phyloP scores from a whole-genome alignment of 2,329 filamentous ascomycete species.

The Rachicladosporium sp. region DNA sequence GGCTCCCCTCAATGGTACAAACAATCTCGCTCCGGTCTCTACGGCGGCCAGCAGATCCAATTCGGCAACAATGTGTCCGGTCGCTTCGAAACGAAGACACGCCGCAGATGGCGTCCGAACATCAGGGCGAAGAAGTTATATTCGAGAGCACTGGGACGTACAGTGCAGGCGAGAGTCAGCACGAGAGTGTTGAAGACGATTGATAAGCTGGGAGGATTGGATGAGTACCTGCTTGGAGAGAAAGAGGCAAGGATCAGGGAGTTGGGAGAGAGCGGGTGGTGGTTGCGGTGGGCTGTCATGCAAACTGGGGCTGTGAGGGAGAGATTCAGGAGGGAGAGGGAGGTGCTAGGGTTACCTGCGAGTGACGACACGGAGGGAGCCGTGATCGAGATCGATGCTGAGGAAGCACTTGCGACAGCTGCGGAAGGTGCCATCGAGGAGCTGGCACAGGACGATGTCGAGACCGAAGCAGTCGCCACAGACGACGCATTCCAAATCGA shows the following conservation, averaged over 20 bases:
- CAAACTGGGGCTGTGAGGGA: conserved; percentile 57
- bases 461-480: conserved; percentile 13
- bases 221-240: conserved; percentile 77
- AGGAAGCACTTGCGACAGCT: conserved; percentile 6
- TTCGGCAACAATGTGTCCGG: conserved; percentile 68
- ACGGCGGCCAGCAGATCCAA: conserved; percentile 54
- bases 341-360: conserved; percentile 48
- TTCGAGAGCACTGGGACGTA: conserved; percentile 48
- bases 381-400: conserved; percentile 9
- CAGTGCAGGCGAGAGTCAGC: conserved; percentile 56
- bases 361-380: conserved; percentile 5
- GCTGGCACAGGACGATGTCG: conserved; percentile 5
- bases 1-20: conserved; percentile 61
- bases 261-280: conserved; percentile 82
- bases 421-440: conserved; percentile 8
- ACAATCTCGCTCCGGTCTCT: conserved; percentile 52
- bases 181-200: conserved; percentile 54
- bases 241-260: conserved; percentile 70
- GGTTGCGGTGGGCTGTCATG: conserved; percentile 79
- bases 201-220: conserved; percentile 75
- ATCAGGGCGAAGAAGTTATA: conserved; percentile 55
- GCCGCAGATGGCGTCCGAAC: conserved; percentile 65
- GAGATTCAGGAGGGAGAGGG: conserved; percentile 53
- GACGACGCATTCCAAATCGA: conserved; percentile 19
- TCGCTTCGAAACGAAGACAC: conserved; percentile 56